phyloP scores from a whole-genome alignment of 306 rosid genomes.

The Potentilla sterilis region DNA sequence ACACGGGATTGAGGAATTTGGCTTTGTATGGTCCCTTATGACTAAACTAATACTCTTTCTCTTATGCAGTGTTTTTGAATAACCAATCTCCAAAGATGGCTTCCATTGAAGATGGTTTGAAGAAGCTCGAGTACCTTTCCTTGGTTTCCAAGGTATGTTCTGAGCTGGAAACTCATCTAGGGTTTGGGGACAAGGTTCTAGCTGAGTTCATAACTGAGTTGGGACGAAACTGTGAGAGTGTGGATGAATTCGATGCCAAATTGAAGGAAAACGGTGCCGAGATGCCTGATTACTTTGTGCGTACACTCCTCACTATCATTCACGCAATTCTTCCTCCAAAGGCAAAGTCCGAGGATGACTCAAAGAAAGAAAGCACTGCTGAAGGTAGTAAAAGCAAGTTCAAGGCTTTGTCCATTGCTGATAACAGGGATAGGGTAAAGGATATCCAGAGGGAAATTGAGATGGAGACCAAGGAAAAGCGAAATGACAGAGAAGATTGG shows the following conservation, averaged over 20 bases:
- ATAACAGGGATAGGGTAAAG: slow-evolving; percentile 54
- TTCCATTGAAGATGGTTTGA: slow-evolving; percentile 47
- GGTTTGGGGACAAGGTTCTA: slow-evolving; percentile 66
- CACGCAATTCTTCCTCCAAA: slow-evolving; percentile 83
- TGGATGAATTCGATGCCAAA: slow-evolving; percentile 59
- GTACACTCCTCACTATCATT: slow-evolving; percentile 64
- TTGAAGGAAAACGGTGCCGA: slow-evolving; percentile 73
- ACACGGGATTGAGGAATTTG: neutral
- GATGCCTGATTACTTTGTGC: slow-evolving; percentile 79
- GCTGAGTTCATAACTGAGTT: slow-evolving; percentile 79
- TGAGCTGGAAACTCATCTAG: slow-evolving; percentile 75
- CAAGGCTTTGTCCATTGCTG: slow-evolving; percentile 55
- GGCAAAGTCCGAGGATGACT: slow-evolving; percentile 34
- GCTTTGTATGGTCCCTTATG: neutral
- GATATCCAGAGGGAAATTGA: slow-evolving; percentile 66
- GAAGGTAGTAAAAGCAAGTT: slow-evolving; percentile 49
- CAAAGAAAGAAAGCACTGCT: slow-evolving; percentile 37
- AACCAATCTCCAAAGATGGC: slow-evolving; percentile 34
- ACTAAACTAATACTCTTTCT: neutral
- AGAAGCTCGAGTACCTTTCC: slow-evolving; percentile 71
- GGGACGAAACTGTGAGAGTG: slow-evolving; percentile 56
- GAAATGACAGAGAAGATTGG: slow-evolving; percentile 27
- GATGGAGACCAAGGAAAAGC: slow-evolving; percentile 40
- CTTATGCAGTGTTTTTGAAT: neutral
- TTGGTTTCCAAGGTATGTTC: slow-evolving; percentile 80